Evolutionary conservation across 2,329 filamentous ascomycete genomes (phyloP).

Genomic region (Calonectria pauciramosa): DNA sequence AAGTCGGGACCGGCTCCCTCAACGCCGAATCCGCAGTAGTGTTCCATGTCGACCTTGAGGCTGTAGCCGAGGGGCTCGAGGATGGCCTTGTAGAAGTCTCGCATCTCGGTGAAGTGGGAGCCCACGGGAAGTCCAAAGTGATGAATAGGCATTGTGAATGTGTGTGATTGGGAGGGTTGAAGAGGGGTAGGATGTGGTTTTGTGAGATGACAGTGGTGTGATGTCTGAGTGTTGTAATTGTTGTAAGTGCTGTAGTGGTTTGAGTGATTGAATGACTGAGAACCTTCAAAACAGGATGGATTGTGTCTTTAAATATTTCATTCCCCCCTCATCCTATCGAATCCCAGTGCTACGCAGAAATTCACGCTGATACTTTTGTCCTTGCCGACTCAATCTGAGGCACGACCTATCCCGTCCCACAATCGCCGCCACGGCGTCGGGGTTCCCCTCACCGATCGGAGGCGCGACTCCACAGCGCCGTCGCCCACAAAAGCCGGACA

Average conservation of each 20-base stretch:
- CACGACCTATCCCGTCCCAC: slow-evolving; percentile 12
- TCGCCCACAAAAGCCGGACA: not conserved
- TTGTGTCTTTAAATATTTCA: slow-evolving; percentile 22
- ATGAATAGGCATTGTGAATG: slow-evolving; percentile 34
- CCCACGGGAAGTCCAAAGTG: slow-evolving; percentile 43
- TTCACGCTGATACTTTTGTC: slow-evolving; percentile 30
- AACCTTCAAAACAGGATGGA: not conserved
- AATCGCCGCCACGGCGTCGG: slow-evolving; percentile 17
- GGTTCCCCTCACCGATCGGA: slow-evolving; percentile 22
- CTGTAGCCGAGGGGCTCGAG: slow-evolving; percentile 44
- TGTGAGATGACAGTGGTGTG: not conserved
- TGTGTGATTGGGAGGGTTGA: not conserved
- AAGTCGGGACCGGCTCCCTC: slow-evolving; percentile 37
- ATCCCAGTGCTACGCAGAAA: not conserved
- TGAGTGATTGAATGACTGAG: not conserved
- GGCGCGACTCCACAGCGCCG: slow-evolving; percentile 4
- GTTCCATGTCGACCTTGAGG: slow-evolving; percentile 33
- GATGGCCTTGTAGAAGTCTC: slow-evolving; percentile 45
- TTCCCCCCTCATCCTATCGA: not conserved
- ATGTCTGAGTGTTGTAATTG: not conserved
- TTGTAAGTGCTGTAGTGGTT: no score
- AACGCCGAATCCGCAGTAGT: slow-evolving; percentile 41
- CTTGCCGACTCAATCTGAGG: not conserved
- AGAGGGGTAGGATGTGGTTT: not conserved
- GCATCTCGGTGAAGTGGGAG: slow-evolving; percentile 43